Base-by-base conservation (phyloP, 2,329 filamentous ascomycete genomes). In the Xylariaceae sp. region DNA sequence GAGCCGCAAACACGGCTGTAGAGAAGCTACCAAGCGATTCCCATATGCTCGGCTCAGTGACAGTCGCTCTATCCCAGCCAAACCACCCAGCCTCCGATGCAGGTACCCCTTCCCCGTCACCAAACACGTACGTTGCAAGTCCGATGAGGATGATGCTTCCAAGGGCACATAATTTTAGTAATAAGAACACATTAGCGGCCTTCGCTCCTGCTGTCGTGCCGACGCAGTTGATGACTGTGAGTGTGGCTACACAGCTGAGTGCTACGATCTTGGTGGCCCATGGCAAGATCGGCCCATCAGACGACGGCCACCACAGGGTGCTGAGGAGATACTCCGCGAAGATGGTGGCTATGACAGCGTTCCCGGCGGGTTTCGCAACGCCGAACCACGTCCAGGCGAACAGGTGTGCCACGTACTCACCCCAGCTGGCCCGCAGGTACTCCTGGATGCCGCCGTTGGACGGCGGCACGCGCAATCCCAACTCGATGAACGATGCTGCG, bases 401-500 rank as follows among this genome's bases (percentile, higher is more conserved):
- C 18, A 78, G 54, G 50, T 76, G 77, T 16, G 73, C 75, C 23
- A 70, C 64, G 23, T 72, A 70, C 36, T 76, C 73, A 10, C 74
- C 74, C 56, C 73, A 78, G 48, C 73, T 67, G 26, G 72, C 63
- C 8, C 70, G 53, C 13, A 61, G 20, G 36, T 59, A 59, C 15
- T 61, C 73, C 56, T 77, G 75, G 55, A 76, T 73, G 3, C 76
- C 76, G n/a, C 75, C 74, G 55, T 78, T 77, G 45, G 72, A 62
- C 3, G 75, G n/a, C n/a, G n/a, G 73, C 21, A 79, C 67, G 27
- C 72, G 71, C 46, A 76, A 64, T 47, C 77, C 77, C 29, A 80
- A 67, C 61, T 79, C 77, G 53, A 77, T 73, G 60, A 79, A 77
- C 6, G 72, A 76, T 16, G 71, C 72, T 42, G 76, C 77, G 29